phyloP scores from a whole-genome alignment of 2,329 filamentous ascomycete genomes.

The Aspergillus arachidicola region DNA sequence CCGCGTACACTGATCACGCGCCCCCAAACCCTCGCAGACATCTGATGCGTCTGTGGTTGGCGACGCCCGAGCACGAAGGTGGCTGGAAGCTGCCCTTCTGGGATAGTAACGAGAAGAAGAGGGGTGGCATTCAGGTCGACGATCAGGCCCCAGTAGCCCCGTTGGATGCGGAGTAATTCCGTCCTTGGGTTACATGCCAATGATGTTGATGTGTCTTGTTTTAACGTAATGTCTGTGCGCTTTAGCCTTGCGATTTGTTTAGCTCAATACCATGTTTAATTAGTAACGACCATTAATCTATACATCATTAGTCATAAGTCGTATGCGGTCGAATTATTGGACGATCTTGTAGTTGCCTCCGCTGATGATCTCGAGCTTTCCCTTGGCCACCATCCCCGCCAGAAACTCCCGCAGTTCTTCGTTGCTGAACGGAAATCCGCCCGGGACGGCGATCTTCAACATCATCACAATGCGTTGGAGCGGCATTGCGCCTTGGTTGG shows the following conservation, averaged over 20 bases:
- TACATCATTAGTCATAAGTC: constrained; percentile 10
- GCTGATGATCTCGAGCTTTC: constrained; percentile 65
- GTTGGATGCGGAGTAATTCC: constrained; percentile 71
- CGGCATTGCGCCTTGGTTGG: constrained; percentile 85
- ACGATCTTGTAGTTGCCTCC: constrained; percentile 69
- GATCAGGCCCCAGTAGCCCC: constrained; percentile 74
- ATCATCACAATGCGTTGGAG: constrained; percentile 84
- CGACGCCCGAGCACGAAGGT: constrained; percentile 77
- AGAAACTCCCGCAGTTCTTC: constrained; percentile 85
- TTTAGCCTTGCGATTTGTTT: constrained; percentile 4
- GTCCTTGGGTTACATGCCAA: neutral
- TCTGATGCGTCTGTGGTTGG: constrained; percentile 81
- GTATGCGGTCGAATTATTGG: constrained; percentile 17
- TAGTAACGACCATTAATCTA: constrained; percentile 2
- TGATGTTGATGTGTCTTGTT: constrained; percentile 1
- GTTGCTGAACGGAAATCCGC: constrained; percentile 85
- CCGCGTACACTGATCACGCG: constrained; percentile 73
- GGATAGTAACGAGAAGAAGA: constrained; percentile 81
- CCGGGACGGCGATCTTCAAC: constrained; percentile 87
- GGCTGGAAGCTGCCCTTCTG: constrained; percentile 84
- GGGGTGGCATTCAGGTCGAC: constrained; percentile 86
- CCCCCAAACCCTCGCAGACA: constrained; percentile 73
- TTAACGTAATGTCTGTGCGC: constrained; percentile 10
- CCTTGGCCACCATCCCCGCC: constrained; percentile 72
- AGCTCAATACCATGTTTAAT: constrained; percentile 13